Base-by-base conservation (phyloP, 75 land plant species). In the Pinus taeda region DNA sequence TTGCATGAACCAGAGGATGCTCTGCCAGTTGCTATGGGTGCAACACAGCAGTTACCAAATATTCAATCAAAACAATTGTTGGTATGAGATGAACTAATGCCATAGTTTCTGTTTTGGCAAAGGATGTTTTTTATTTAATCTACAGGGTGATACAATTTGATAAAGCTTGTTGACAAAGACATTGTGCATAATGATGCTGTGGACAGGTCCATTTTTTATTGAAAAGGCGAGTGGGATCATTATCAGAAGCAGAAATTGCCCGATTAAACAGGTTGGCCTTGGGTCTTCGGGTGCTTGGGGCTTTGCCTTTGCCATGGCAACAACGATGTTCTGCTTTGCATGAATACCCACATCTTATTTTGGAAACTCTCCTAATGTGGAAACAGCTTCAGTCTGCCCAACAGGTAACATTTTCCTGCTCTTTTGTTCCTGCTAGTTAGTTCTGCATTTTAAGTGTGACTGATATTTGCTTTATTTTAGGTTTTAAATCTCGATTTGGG, bases 361-460 rank as follows among this genome's bases (percentile, higher is more conserved):
- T 97, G 77, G 99, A 97, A 69, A 97, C 97, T 75, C 78, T 95
- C 17, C 86, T 97, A 70, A 97, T 97, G 98, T 90, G 98, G 88
- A 97, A 97, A 76, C 98, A 97, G 74, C 88, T 97, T 66, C 85
- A 93, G 74, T 97, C 96, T 70, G 99, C 99, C 77, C 85, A 95
- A 57, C 81, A 90, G 96, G 99, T 93, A 91, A 30, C 29, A 4
- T 65, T 3, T 39, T 29, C 33, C 56, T 45, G 6, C 22, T 71
- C 22, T 13, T 78, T 36, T 70, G 21, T 22, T 26, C 22, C 4
- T 59, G 37, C 71, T 56, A n/a, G 2, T 11, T 24, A 33, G 36
- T 33, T 45, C 14, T 26, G 21, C 59, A 60, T 71, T 49, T 49
- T 49, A 11, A 49, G 55, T 49, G 55, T 9, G 12, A 49, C 11